Percentiles rank a stretch among this genome's conserved stretches.
Conservation (phyloP, 2,329 filamentous ascomycete species). For the Volutella citrinella region DNA sequence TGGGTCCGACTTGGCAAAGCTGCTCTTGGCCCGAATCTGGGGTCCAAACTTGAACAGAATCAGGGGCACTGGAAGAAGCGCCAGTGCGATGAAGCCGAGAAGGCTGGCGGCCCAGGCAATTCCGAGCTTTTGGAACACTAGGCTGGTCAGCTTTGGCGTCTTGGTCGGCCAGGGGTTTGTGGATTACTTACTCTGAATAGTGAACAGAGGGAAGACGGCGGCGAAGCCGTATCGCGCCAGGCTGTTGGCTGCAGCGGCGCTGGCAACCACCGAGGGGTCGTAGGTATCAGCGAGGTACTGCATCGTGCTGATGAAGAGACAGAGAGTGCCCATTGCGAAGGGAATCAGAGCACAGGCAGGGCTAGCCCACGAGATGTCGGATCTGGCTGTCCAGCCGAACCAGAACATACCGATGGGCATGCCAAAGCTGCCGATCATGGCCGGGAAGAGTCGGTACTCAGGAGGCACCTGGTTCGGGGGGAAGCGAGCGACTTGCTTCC, state of each 20-base stretch:
- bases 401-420: slow-evolving; percentile 55
- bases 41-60: slow-evolving; percentile 49
- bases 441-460: slow-evolving; percentile 56
- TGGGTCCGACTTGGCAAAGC: no score
- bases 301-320: slow-evolving; percentile 52
- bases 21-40: slow-evolving; percentile 16
- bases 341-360: slow-evolving; percentile 50
- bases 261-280: slow-evolving; percentile 52
- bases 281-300: slow-evolving; percentile 57
- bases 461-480: slow-evolving; percentile 41
- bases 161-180: fast-evolving
- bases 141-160: slow-evolving; percentile 8
- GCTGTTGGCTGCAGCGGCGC: slow-evolving; percentile 57
- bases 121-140: slow-evolving; percentile 43
- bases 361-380: slow-evolving; percentile 46
- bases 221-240: slow-evolving; percentile 54
- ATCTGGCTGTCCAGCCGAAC: slow-evolving; percentile 55
- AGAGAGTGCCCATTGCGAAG: slow-evolving; percentile 60
- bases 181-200: slow-evolving; percentile 51
- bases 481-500: slow-evolving; percentile 29
- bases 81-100: slow-evolving; percentile 44
- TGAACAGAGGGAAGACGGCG: slow-evolving; percentile 59
- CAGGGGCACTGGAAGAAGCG: slow-evolving; percentile 50
- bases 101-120: slow-evolving; percentile 47
- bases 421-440: slow-evolving; percentile 55